Percentiles rank a stretch among this genome's conserved stretches.
These are phyloP conservation scores for Fragaria vesca DNA, from an alignment of 306 rosid species.

Conservation along the genomic window DNA sequence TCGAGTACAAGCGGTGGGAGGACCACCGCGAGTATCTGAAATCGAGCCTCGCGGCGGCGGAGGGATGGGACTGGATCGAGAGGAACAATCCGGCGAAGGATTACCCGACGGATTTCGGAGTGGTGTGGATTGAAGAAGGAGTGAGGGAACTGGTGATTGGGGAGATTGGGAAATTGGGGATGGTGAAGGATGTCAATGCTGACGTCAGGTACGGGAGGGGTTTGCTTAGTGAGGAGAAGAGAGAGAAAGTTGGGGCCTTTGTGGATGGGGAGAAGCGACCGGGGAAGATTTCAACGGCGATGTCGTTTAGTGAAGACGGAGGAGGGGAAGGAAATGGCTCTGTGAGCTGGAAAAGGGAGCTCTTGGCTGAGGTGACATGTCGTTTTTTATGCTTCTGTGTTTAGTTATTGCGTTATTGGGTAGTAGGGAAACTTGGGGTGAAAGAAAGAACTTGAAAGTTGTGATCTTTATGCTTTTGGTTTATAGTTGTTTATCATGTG, in stretches of 20 bases:
- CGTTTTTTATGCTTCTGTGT: slow-evolving; percentile 1
- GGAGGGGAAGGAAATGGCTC: slow-evolving; percentile 44
- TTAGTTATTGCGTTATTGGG: neutral
- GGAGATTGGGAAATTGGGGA: slow-evolving; percentile 49
- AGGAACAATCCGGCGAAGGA: slow-evolving; percentile 71
- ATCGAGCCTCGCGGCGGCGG: slow-evolving; percentile 25
- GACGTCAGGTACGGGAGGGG: slow-evolving; percentile 68
- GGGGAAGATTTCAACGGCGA: slow-evolving; percentile 80
- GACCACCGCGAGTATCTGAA: slow-evolving; percentile 60
- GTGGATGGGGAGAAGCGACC: slow-evolving; percentile 76
- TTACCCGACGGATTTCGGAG: slow-evolving; percentile 83
- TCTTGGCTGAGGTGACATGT: slow-evolving; percentile 59
- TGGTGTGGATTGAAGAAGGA: slow-evolving; percentile 63
- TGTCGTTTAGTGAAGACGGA: slow-evolving; percentile 72
- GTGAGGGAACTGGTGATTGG: slow-evolving; percentile 34
- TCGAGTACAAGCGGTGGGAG: slow-evolving; percentile 51
- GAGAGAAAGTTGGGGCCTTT: slow-evolving; percentile 53
- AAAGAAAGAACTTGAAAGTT: neutral
- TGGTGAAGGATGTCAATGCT: slow-evolving; percentile 75
- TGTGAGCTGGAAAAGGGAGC: slow-evolving; percentile 54
- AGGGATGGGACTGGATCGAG: slow-evolving; percentile 86
- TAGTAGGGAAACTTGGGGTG: no score
- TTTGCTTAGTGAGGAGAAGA: slow-evolving; percentile 37
- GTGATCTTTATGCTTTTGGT: neutral
- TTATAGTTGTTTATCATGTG: neutral